Conservation (phyloP, 2,329 filamentous ascomycete genomes). For the Neoscytalidium dimidiatum region DNA sequence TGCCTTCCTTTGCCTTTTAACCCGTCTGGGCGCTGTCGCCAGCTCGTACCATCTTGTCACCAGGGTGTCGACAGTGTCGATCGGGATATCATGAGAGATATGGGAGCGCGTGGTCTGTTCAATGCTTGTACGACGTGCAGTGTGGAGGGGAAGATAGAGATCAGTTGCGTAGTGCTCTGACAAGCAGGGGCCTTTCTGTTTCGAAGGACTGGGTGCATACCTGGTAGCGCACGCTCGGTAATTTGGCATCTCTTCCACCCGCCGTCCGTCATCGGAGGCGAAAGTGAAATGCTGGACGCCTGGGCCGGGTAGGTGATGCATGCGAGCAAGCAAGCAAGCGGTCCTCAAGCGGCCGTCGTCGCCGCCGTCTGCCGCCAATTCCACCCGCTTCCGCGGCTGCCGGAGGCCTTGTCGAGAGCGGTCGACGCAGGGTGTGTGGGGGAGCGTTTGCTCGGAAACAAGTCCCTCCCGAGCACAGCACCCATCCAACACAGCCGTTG, state of each 20-base stretch:
- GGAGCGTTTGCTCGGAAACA: background rate
- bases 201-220: background rate
- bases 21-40: background rate
- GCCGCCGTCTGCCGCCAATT: background rate
- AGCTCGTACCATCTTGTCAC: background rate
- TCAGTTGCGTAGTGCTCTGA: no score
- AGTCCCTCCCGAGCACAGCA: no score
- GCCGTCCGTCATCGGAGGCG: background rate
- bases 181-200: no score
- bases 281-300: background rate
- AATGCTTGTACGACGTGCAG: background rate
- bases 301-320: background rate
- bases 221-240: background rate
- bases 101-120: background rate
- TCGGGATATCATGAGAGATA: background rate
- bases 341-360: background rate
- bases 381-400: background rate
- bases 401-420: background rate
- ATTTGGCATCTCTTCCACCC: background rate
- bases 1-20: background rate
- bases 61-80: background rate
- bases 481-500: background rate
- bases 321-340: background rate
- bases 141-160: background rate
- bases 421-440: background rate